Conservation (phyloP, 2,329 filamentous ascomycete species). For the Emericellopsis cladophorae region DNA sequence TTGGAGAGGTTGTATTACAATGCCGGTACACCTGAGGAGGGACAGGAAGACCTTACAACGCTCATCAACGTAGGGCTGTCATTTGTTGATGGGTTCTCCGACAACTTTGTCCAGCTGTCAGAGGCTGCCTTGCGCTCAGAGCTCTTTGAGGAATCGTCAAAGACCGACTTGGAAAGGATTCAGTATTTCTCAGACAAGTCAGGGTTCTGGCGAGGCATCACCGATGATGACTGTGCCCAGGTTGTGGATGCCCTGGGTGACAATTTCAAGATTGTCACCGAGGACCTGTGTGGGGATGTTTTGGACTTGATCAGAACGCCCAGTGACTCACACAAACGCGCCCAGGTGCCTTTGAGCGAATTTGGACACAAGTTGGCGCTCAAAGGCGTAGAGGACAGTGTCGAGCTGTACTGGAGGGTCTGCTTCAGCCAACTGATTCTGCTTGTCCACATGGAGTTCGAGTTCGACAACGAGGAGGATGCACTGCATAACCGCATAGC, state of each 20-base stretch:
- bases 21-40: slow-evolving; percentile 34
- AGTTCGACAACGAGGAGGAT: slow-evolving; percentile 62
- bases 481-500: slow-evolving; percentile 46
- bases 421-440: slow-evolving; percentile 75
- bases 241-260: slow-evolving; percentile 59
- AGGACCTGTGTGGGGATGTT: slow-evolving; percentile 40
- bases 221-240: slow-evolving; percentile 65
- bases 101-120: slow-evolving; percentile 56
- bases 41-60: slow-evolving; percentile 40
- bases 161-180: slow-evolving; percentile 61
- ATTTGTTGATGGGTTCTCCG: slow-evolving; percentile 59
- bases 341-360: slow-evolving; percentile 48
- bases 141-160: slow-evolving; percentile 59
- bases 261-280: slow-evolving; percentile 45
- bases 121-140: slow-evolving; percentile 57
- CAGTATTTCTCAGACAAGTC: slow-evolving; percentile 67
- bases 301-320: slow-evolving; percentile 29
- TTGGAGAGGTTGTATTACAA: slow-evolving; percentile 70
- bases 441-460: slow-evolving; percentile 74
- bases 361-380: slow-evolving; percentile 68
- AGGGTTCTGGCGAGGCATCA: slow-evolving; percentile 65
- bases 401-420: slow-evolving; percentile 59
- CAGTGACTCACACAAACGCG: slow-evolving; percentile 26
- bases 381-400: slow-evolving; percentile 65
- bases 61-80: slow-evolving; percentile 57